Conservation (phyloP, 2,329 filamentous ascomycete genomes). For the Neonectria ditissima region DNA sequence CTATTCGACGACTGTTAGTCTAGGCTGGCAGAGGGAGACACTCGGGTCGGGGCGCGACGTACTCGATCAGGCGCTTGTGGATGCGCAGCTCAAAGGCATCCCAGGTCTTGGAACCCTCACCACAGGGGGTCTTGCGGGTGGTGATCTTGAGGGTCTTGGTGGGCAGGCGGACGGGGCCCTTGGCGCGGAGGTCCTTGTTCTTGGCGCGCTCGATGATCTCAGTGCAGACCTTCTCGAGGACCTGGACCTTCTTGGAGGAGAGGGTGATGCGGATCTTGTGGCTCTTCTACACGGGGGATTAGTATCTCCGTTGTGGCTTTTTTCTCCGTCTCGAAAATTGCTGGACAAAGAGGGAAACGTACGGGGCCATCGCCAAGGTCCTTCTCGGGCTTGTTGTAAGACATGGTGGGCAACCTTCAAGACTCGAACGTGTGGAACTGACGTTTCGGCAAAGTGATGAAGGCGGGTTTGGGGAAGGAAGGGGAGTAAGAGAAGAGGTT, state of each 20-base stretch:
- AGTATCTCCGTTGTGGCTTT: conserved; percentile 1
- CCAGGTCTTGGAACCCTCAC: conserved; percentile 99
- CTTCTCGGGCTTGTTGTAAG: conserved; percentile 96
- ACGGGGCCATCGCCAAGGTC: conserved; percentile 89
- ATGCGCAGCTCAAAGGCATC: conserved; percentile 99
- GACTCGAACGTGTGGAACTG: conserved; percentile 76
- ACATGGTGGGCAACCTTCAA: conserved; percentile 83
- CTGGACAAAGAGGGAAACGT: conserved; percentile 54
- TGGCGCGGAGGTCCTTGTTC: conserved; percentile 97
- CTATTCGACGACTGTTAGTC: conserved; percentile 54
- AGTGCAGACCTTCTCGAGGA: conserved; percentile 97
- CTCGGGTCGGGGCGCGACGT: conserved; percentile 51
- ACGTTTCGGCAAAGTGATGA: conserved; percentile 86
- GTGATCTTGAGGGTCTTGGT: conserved; percentile 98
- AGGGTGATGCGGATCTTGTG: conserved; percentile 99
- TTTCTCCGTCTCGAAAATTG: conserved; percentile 1
- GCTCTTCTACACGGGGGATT: conserved; percentile 73
- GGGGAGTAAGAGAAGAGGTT: neutral
- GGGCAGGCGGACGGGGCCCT: conserved; percentile 97
- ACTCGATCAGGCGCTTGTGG: conserved; percentile 98
- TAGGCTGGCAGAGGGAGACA: neutral
- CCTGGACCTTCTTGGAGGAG: conserved; percentile 91
- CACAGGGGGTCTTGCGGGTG: conserved; percentile 98
- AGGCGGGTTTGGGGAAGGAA: conserved; percentile 51
- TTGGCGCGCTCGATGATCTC: conserved; percentile 99